These are phyloP conservation scores for Mortierella sp. DNA, from an alignment of 371 early-diverging fungal species.

Conservation along the genomic window DNA sequence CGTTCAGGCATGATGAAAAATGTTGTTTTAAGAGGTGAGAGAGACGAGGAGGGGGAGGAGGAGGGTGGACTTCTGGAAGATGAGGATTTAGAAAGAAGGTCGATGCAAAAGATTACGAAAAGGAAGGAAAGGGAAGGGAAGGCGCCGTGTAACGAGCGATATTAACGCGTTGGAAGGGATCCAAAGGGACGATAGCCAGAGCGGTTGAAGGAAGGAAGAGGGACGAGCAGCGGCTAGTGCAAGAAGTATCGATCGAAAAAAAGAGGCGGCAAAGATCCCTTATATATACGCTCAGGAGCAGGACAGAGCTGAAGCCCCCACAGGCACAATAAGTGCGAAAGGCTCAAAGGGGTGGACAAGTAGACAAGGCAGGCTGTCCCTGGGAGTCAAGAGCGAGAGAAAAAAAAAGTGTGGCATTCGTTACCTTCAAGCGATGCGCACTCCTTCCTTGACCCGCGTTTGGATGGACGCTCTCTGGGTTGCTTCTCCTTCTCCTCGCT, in stretches of 20 bases:
- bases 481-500: neutral
- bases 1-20: conserved; percentile 15
- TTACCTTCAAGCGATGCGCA: neutral
- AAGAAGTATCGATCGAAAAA: neutral
- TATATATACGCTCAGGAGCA: neutral
- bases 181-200: neutral
- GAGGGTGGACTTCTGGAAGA: neutral
- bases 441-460: conserved; percentile 7
- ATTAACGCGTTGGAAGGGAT: conserved; percentile 7
- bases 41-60: no score
- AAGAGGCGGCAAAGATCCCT: neutral
- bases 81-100: neutral
- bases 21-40: no score
- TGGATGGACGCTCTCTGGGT: neutral
- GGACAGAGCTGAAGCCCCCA: neutral
- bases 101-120: neutral
- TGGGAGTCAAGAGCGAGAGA: neutral
- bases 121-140: neutral
- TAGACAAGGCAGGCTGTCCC: neutral
- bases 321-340: neutral
- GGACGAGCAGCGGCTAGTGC: conserved; percentile 2
- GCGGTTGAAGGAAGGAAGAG: neutral
- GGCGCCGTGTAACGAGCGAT: neutral
- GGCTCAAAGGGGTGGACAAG: neutral
- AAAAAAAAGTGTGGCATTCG: conserved; percentile 1